Percentiles rank a stretch among this genome's conserved stretches.
phyloP scores from a whole-genome alignment of 495 filamentous ascomycete genomes.

The Neurospora cerealis region DNA sequence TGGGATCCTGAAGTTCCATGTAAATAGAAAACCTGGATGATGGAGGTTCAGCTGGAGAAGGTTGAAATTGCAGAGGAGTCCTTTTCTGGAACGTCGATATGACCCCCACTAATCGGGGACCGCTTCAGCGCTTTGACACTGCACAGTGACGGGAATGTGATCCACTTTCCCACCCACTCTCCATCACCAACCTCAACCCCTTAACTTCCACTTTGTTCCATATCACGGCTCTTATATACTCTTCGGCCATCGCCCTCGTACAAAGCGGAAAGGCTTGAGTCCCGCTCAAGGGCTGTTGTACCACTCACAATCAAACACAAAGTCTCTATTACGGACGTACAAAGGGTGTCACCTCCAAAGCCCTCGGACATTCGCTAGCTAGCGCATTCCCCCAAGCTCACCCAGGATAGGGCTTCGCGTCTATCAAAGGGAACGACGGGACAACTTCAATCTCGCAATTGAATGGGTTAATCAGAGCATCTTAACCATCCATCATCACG shows the following conservation, averaged over 20 bases:
- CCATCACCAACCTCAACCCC: background rate
- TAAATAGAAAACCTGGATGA: background rate
- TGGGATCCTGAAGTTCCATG: background rate
- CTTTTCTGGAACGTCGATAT: background rate
- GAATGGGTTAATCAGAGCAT: background rate
- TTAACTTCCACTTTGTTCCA: background rate
- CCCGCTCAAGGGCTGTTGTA: background rate
- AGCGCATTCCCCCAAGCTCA: background rate
- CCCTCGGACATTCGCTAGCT: background rate
- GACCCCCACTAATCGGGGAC: background rate
- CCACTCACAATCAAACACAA: background rate
- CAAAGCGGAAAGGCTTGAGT: background rate
- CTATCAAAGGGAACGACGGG: background rate
- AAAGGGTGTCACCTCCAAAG: background rate
- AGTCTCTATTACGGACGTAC: background rate
- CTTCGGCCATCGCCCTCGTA: background rate
- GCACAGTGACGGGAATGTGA: background rate
- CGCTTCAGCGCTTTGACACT: background rate
- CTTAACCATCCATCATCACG: background rate
- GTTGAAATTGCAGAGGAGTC: background rate
- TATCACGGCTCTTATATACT: background rate
- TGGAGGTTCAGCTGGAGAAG: background rate
- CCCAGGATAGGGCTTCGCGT: background rate
- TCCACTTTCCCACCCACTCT: background rate
- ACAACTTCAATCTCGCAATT: background rate